These are phyloP conservation scores for Picea abies DNA, from an alignment of 83 land plant genomes.

Conservation along the genomic window DNA sequence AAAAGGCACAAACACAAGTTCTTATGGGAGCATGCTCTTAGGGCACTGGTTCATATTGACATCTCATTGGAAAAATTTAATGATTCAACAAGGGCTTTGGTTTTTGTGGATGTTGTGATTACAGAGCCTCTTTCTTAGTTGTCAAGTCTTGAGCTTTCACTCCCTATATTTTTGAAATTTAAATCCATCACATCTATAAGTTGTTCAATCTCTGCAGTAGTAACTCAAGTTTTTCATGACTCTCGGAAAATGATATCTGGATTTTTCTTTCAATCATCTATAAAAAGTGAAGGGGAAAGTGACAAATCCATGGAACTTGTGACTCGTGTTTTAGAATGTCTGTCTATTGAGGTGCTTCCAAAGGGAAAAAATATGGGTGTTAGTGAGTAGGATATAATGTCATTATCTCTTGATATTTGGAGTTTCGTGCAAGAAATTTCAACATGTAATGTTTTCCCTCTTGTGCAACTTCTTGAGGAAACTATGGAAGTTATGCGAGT, in stretches of 20 bases:
- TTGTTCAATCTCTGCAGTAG: constrained; percentile 15
- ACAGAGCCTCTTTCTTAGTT: constrained; percentile 34
- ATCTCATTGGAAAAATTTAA: constrained; percentile 25
- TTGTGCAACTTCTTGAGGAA: constrained; percentile 18
- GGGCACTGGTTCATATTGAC: constrained; percentile 49
- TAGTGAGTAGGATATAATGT: constrained; percentile 32
- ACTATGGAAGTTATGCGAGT: constrained; percentile 37
- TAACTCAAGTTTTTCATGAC: constrained; percentile 36
- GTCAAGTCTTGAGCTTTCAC: constrained; percentile 17
- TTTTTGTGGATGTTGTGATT: constrained; percentile 39
- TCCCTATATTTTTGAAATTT: constrained; percentile 38
- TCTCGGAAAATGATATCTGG: constrained; percentile 30
- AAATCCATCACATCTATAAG: constrained; percentile 48
- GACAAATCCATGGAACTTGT: constrained; percentile 12
- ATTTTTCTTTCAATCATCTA: constrained; percentile 25
- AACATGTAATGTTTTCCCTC: neutral
- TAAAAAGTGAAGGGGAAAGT: constrained; percentile 19
- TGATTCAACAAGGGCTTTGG: constrained; percentile 25
- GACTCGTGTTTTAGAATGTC: constrained; percentile 36
- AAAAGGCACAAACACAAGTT: constrained; percentile 11
- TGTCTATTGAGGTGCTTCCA: constrained; percentile 44
- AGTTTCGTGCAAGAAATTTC: constrained; percentile 25
- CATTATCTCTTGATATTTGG: constrained; percentile 46
- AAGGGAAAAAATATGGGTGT: constrained; percentile 36
- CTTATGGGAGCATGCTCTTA: constrained; percentile 47